Conservation (phyloP, 164 flowering plant genomes). For the Nymphaea thermarum region DNA sequence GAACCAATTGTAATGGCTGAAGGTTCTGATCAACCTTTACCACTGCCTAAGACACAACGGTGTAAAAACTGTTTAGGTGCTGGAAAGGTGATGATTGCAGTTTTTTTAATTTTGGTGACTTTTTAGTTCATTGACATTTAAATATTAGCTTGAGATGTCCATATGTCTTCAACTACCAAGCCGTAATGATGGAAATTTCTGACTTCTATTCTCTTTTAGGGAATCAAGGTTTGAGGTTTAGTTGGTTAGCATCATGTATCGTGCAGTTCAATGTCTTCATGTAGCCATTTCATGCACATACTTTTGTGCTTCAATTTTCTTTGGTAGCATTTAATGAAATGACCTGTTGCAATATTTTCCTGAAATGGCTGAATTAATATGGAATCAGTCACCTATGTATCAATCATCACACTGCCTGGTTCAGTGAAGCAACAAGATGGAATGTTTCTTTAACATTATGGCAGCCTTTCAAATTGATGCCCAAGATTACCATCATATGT, state of each 20-base stretch:
- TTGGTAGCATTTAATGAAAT: no score
- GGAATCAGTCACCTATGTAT: not conserved
- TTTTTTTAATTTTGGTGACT: no score
- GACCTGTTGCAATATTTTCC: no score
- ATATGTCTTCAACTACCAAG: not conserved
- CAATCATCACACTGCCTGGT: not conserved
- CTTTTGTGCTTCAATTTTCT: not conserved
- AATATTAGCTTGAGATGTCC: not conserved
- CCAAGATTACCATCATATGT: not conserved
- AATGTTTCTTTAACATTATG: not conserved
- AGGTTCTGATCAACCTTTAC: constrained; percentile 49
- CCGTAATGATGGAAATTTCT: not conserved
- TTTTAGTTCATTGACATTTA: not conserved
- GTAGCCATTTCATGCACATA: not conserved
- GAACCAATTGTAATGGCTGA: constrained; percentile 57
- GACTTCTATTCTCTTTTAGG: not conserved
- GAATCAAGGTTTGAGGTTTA: not conserved
- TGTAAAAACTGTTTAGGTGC: constrained; percentile 95
- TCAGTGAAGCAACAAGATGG: not conserved
- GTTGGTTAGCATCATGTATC: not conserved
- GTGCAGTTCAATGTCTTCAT: not conserved
- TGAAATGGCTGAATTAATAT: no score
- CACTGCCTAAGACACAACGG: constrained; percentile 71
- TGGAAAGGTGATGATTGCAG: constrained; percentile 64
- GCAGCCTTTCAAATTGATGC: not conserved